Evolutionary conservation across 768 basidiomycete species (phyloP).

Genomic region (Gloeopeniophorella convolvens): DNA sequence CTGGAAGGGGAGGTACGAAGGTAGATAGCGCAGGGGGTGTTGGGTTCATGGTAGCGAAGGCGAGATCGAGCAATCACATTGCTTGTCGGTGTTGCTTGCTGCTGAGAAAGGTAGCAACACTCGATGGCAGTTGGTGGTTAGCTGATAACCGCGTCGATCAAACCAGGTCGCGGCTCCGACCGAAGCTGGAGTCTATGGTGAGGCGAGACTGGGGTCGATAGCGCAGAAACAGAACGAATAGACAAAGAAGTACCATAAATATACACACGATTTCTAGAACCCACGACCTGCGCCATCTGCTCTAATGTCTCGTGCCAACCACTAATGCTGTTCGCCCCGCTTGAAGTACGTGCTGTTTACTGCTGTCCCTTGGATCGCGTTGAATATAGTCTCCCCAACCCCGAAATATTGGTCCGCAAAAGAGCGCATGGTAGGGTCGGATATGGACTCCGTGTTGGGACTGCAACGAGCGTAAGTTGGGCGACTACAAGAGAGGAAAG

Average conservation of each 20-base stretch:
- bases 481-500: conserved; percentile 3
- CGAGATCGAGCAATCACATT: neutral
- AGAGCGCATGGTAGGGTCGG: conserved; percentile 71
- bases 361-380: conserved; percentile 75
- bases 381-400: conserved; percentile 85
- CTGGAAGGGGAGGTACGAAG: conserved; percentile 12
- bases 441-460: conserved; percentile 57
- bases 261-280: too few relatives aligned
- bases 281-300: too few relatives aligned
- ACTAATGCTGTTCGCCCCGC: conserved; percentile 36
- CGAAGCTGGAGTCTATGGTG: too few relatives aligned
- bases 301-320: too few relatives aligned
- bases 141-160: too few relatives aligned
- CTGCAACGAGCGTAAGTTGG: conserved; percentile 35
- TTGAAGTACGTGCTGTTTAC: conserved; percentile 84
- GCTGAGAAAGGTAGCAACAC: too few relatives aligned
- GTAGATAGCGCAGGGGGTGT: conserved; percentile 3
- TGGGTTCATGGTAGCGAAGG: conserved; percentile 1
- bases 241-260: neutral
- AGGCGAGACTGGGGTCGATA: too few relatives aligned
- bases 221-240: conserved; percentile 1
- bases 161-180: too few relatives aligned
- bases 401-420: conserved; percentile 78
- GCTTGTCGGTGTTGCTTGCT: too few relatives aligned
- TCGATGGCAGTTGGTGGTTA: too few relatives aligned